Evolutionary conservation across 257 asterid genomes (phyloP).

Genomic region (Euphrasia confusa): DNA sequence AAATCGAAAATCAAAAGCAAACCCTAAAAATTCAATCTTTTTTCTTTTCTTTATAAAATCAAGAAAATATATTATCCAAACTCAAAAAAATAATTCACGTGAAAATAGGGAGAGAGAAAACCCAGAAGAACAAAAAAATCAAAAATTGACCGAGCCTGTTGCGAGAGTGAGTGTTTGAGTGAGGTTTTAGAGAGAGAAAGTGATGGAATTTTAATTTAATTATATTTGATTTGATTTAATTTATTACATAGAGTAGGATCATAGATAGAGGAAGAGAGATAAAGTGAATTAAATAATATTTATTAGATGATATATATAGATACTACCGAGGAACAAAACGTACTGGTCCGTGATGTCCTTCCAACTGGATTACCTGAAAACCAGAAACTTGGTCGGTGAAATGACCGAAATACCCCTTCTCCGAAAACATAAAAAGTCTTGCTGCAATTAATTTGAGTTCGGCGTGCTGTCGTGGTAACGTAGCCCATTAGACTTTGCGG

Average conservation of each 20-base stretch:
- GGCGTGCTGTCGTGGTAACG: no score
- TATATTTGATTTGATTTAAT: no score
- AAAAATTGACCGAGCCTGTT: conserved; percentile 36
- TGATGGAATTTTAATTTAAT: conserved; percentile 16
- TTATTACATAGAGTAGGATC: no score
- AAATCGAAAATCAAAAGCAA: neutral
- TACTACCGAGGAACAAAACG: conserved; percentile 30
- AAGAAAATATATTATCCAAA: conserved; percentile 16
- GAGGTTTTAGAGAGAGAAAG: conserved; percentile 22
- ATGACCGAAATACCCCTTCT: conserved; percentile 22
- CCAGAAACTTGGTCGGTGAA: neutral
- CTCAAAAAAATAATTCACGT: conserved; percentile 22
- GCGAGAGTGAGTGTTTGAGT: conserved; percentile 17
- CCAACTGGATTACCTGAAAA: conserved; percentile 42
- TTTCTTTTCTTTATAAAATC: conserved; percentile 21
- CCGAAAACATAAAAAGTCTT: neutral
- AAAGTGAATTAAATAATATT: conserved; percentile 1
- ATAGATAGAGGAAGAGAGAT: conserved; percentile 21
- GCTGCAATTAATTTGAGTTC: no score
- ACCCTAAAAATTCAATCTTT: neutral
- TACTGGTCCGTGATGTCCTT: conserved; percentile 63
- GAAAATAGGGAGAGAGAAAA: conserved; percentile 15
- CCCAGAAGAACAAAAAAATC: neutral
- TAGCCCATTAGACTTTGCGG: no score
- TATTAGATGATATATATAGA: neutral